Base-by-base conservation (phyloP, 2,329 filamentous ascomycete genomes). In the Bipolaris bicolor region DNA sequence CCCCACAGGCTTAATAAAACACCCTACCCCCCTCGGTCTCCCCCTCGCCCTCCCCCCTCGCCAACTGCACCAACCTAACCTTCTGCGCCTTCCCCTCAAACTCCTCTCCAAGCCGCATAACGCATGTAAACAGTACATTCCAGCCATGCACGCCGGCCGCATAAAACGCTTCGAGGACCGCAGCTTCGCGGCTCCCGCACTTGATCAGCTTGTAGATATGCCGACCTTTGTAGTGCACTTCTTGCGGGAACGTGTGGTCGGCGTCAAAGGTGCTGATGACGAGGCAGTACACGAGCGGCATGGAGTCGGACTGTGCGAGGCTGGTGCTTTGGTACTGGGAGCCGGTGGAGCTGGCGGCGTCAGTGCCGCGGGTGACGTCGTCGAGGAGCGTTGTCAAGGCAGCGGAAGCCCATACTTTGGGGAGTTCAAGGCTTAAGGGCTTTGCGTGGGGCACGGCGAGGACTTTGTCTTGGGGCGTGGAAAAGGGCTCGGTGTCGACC, bases 101-200 rank as follows among this genome's bases (percentile, higher is more conserved):
- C 4, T 60, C 65, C 29, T 75, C 70, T 5, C 61, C 66, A 2
- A 60, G 52, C 46, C 65, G 63, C 56, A 69, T 64, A 2, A 73
- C 66, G 33, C 73, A 76, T 18, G 68, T 69, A 33, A 76, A 76
- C 0, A 61, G 66, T 1, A 76, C 39, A 34, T 63, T 73, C 68
- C 68, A 75, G 1, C 74, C 73, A 31, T 70, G 67, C 9, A 68
- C 49, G 1, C 72, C 71, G 5, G 67, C 53, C 1, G 66, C 61
- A 48, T 74, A 69, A 46, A 72, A 76, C 0, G 67, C 65, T 47
- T 76, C 71, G 0, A 68, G 58, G 2, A 61, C 57, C 0, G 73
- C 74, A 11, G 67, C 69, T 20, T 74, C 71, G 6, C 73, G 64
- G 48, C 70, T 72, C 3, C 74, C 72, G 41, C 69, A 76, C 34